Evolutionary conservation across 768 basidiomycete genomes (phyloP).

Genomic region (Tylopilus plumbeoviolaceoides): DNA sequence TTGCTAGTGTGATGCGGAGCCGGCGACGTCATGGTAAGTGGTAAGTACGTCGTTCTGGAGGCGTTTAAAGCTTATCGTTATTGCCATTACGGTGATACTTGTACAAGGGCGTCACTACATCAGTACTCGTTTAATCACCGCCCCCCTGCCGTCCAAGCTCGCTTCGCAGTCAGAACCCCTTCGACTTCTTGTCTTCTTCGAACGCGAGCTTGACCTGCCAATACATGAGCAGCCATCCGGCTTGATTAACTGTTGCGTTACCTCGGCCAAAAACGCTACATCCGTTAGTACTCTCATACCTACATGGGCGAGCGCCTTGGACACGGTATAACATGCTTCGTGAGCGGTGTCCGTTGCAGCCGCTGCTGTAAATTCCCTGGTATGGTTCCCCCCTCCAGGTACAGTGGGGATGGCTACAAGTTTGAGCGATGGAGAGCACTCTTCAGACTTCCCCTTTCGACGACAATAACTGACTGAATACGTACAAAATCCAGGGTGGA

Average conservation of each 20-base stretch:
- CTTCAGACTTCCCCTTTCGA: background rate
- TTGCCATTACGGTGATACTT: background rate
- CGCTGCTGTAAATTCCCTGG: constrained; percentile 58
- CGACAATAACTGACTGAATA: background rate
- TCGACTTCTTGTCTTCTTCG: constrained; percentile 38
- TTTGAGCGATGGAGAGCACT: background rate
- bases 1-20: too few species aligned
- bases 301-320: constrained; percentile 66
- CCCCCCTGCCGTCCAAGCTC: background rate
- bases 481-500: constrained; percentile 65
- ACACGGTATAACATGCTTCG: constrained; percentile 59
- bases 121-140: background rate
- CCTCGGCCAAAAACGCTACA: constrained; percentile 56
- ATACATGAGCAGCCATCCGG: background rate
- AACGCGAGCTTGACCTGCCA: constrained; percentile 47
- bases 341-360: constrained; percentile 62
- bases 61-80: background rate
- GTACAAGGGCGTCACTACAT: background rate
- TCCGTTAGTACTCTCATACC: constrained; percentile 71
- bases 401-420: constrained; percentile 69
- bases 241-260: constrained; percentile 20
- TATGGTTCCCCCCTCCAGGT: constrained; percentile 74
- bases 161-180: constrained; percentile 1
- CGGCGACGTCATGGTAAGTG: too few species aligned
- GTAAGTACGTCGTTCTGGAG: too few species aligned